Evolutionary conservation across 2,329 filamentous ascomycete species (phyloP).

Genomic region (Aspergillus ustus): DNA sequence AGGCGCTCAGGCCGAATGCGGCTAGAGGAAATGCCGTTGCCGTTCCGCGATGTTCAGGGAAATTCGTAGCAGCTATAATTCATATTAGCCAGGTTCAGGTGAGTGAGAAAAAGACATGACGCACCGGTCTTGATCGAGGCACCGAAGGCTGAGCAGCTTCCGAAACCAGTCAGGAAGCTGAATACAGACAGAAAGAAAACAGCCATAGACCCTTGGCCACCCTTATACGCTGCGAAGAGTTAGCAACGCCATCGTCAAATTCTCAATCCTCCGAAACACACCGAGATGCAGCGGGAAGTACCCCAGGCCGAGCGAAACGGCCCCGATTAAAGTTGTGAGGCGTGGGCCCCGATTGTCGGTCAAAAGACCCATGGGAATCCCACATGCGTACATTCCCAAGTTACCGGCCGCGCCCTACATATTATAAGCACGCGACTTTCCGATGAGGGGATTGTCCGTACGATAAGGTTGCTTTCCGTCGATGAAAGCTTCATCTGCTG

Average conservation of each 20-base stretch:
- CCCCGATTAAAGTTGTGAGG: constrained; percentile 75
- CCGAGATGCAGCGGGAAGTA: constrained; percentile 81
- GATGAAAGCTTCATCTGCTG: constrained; percentile 83
- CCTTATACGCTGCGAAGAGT: constrained; percentile 66
- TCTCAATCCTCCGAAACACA: constrained; percentile 30
- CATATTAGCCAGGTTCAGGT: constrained; percentile 15
- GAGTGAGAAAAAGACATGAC: constrained; percentile 19
- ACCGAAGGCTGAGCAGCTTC: constrained; percentile 88
- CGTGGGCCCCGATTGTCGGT: constrained; percentile 82
- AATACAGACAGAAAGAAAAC: constrained; percentile 74
- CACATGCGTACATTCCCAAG: constrained; percentile 90
- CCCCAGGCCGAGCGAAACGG: constrained; percentile 72
- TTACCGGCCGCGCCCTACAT: constrained; percentile 58
- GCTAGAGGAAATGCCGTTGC: constrained; percentile 92
- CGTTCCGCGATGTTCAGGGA: constrained; percentile 86
- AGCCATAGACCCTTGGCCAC: constrained; percentile 62
- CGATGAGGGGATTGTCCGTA: constrained; percentile 38
- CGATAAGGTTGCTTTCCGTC: constrained; percentile 92
- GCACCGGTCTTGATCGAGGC: constrained; percentile 77
- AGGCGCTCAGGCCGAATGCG: constrained; percentile 91
- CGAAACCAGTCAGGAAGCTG: constrained; percentile 82
- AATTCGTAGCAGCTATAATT: constrained; percentile 77
- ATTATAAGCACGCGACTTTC: constrained; percentile 1
- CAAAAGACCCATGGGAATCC: constrained; percentile 85
- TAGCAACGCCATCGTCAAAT: constrained; percentile 8